These are phyloP conservation scores for Lantana camara DNA, from an alignment of 257 asterid species.

Conservation along the genomic window DNA sequence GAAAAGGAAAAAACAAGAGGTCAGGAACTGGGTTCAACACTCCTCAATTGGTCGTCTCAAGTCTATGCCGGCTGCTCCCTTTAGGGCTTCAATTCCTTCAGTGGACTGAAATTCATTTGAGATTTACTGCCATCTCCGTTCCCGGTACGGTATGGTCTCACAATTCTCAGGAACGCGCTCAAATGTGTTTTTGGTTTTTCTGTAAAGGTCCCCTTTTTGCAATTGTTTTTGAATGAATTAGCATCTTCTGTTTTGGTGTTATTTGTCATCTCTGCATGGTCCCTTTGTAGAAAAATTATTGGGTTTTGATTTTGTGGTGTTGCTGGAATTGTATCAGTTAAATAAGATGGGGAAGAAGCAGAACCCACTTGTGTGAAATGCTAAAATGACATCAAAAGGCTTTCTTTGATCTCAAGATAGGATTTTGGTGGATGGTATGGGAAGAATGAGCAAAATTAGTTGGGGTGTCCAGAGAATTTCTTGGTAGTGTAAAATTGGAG, in stretches of 20 bases:
- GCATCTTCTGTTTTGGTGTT: neutral
- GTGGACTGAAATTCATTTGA: constrained; percentile 25
- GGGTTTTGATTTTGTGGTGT: neutral
- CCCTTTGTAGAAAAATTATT: neutral
- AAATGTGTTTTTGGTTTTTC: neutral
- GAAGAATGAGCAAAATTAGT: neutral
- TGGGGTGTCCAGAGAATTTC: neutral
- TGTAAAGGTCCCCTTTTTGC: too few species aligned
- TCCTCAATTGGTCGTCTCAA: neutral
- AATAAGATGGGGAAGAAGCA: constrained; percentile 13
- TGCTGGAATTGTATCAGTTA: neutral
- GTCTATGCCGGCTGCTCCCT: neutral
- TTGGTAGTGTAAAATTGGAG: constrained; percentile 3
- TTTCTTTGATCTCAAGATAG: constrained; percentile 1
- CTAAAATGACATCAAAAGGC: neutral
- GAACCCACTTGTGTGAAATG: neutral
- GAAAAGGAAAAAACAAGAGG: constrained; percentile 4
- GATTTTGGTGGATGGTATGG: neutral
- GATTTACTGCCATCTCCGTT: constrained; percentile 13
- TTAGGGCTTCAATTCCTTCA: constrained; percentile 35
- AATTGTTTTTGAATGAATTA: neutral
- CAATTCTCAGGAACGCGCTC: constrained; percentile 1
- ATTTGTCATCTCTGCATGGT: constrained; percentile 3
- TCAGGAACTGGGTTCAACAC: neutral
- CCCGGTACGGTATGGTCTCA: constrained; percentile 23